Evolutionary conservation across 305 asterid species (phyloP).

Genomic region (Plantago coronopus): DNA sequence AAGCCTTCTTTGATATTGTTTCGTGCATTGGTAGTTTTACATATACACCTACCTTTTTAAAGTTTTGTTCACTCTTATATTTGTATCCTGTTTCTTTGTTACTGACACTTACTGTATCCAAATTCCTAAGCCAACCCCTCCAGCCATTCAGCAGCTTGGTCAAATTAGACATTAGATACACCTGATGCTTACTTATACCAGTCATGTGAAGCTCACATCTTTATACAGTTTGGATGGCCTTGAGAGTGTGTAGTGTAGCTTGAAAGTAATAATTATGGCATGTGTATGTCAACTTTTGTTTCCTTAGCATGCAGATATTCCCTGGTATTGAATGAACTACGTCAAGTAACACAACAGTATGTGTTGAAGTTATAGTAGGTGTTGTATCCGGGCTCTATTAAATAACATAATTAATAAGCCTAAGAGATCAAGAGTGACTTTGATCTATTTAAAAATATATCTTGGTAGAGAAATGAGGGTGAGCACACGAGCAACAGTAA

Average conservation of each 20-base stretch:
- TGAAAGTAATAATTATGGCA: neutral
- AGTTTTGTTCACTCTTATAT: neutral
- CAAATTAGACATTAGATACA: neutral
- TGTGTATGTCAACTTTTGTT: no score
- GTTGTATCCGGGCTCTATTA: neutral
- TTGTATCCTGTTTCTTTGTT: neutral
- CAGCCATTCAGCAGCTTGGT: neutral
- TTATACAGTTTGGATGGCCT: neutral
- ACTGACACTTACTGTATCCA: neutral
- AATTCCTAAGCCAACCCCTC: neutral
- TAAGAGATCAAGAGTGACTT: no score
- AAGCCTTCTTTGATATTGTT: constrained; percentile 9
- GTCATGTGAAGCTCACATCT: no score
- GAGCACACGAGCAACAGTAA: no score
- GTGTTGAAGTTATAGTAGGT: neutral
- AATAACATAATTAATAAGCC: no score
- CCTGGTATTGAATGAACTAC: neutral
- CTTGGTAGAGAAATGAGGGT: no score
- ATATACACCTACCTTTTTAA: neutral
- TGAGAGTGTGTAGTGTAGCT: neutral
- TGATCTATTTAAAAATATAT: no score
- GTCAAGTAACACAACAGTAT: neutral
- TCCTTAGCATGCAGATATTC: neutral
- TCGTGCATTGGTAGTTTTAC: neutral
- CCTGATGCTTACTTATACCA: neutral